Percentiles rank a stretch among this genome's conserved stretches.
phyloP scores from a whole-genome alignment of 148 eudicot species.

The Heliamphora exappendiculata region DNA sequence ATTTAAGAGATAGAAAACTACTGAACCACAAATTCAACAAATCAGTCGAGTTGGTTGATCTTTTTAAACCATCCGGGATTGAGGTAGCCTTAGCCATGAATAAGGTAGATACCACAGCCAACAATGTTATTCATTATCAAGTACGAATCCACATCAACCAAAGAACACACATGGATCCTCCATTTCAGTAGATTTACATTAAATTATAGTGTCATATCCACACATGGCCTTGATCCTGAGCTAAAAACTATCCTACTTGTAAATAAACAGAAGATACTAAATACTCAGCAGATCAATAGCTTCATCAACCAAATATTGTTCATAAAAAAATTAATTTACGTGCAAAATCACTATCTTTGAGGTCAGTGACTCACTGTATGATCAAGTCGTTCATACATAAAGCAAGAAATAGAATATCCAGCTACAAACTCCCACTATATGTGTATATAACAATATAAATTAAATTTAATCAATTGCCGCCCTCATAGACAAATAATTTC shows the following conservation, averaged over 20 bases:
- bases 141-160: neutral
- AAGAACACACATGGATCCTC: neutral
- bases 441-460: neutral
- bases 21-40: neutral
- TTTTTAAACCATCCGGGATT: too few relatives aligned
- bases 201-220: neutral
- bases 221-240: neutral
- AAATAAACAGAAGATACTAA: neutral
- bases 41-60: neutral
- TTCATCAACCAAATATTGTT: neutral
- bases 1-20: neutral
- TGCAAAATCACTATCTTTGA: neutral
- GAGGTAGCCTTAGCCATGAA: too few relatives aligned
- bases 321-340: neutral
- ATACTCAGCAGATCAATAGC: neutral
- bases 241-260: neutral
- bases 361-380: neutral
- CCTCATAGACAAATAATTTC: neutral
- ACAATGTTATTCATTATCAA: neutral
- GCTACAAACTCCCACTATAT: neutral
- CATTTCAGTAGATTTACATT: neutral
- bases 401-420: neutral
- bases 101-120: neutral
- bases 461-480: neutral
- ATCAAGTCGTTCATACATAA: neutral